Conservation (phyloP, 305 asterid genomes). For the Ajuga reptans region DNA sequence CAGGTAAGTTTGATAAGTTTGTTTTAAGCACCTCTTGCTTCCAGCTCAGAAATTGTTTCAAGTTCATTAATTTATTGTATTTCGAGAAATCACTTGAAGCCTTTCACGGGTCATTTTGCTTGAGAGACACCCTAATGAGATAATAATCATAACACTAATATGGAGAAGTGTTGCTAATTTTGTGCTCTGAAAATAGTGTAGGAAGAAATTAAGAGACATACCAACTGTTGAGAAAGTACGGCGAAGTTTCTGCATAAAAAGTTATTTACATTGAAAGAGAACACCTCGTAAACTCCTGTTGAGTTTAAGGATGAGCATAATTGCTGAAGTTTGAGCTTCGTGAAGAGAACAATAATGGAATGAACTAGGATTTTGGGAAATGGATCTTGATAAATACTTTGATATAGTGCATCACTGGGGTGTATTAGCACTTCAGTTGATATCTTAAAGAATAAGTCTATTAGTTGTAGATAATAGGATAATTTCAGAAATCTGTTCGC, state of each 20-base stretch:
- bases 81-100: background rate
- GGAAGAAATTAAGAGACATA: background rate
- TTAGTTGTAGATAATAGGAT: background rate
- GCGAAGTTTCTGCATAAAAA: background rate
- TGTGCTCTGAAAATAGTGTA: background rate
- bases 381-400: background rate
- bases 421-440: background rate
- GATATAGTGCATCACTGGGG: constrained; percentile 6
- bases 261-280: background rate
- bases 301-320: background rate
- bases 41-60: background rate
- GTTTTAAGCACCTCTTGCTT: background rate
- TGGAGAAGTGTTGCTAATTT: background rate
- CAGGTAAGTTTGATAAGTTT: constrained; percentile 41
- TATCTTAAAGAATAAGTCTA: background rate
- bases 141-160: background rate
- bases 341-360: constrained; percentile 1
- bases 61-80: background rate
- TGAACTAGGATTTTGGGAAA: background rate
- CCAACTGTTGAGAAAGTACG: background rate
- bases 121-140: background rate
- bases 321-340: background rate
- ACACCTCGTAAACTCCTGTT: background rate
- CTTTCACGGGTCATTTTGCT: background rate
- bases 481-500: background rate